phyloP scores from a whole-genome alignment of 805 yeast genomes.

The Saccharomycopsis amapae region DNA sequence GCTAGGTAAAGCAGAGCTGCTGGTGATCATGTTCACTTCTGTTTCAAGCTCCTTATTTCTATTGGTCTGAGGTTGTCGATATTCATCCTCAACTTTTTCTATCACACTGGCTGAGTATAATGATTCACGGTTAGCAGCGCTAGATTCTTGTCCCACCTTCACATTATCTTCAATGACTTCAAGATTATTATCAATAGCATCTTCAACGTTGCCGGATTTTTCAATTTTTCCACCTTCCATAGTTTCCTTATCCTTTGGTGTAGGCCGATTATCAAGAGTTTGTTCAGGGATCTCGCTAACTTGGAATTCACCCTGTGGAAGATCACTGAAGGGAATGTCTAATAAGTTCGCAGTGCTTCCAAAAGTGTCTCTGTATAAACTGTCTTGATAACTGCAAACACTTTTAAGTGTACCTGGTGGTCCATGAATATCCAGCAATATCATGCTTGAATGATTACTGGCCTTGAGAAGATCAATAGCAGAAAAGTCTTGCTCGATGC shows the following conservation, averaged over 20 bases:
- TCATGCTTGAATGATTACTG: neutral
- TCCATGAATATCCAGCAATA: neutral
- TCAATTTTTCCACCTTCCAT: neutral
- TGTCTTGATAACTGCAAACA: neutral
- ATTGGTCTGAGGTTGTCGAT: no score
- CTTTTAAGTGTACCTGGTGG: neutral
- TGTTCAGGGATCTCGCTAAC: neutral
- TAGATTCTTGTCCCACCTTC: no score
- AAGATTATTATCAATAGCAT: neutral
- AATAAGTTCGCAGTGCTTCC: neutral
- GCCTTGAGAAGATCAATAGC: neutral
- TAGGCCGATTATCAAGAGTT: neutral
- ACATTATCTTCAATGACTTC: neutral
- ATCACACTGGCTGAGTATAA: constrained; percentile 1
- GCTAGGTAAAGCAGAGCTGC: no score
- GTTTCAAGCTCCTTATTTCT: no score
- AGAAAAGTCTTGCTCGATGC: no score
- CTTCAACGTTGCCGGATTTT: neutral
- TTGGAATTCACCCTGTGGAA: neutral
- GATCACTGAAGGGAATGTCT: neutral
- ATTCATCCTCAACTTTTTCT: no score
- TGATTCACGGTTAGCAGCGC: neutral
- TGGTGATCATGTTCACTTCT: no score
- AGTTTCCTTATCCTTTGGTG: neutral
- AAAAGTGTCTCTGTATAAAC: neutral